Evolutionary conservation across 176 grass and related monocot genomes (phyloP).

Genomic region (Bonia amplexicaulis): DNA sequence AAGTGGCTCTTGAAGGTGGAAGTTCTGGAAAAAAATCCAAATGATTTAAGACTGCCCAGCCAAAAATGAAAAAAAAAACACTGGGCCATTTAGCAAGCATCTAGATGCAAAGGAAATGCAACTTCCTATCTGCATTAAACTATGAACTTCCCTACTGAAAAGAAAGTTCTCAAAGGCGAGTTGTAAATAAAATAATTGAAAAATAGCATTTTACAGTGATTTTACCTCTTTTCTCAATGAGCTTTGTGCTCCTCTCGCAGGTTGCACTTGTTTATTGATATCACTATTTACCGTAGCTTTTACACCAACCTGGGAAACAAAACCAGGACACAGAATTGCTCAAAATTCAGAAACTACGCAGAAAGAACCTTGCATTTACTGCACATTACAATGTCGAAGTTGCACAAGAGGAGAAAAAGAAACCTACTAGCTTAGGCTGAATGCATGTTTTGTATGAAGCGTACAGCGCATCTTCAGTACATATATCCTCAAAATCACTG

Average conservation of each 20-base stretch:
- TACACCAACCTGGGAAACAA: conserved; percentile 51
- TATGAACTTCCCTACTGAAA: neutral
- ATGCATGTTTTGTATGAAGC: conserved; percentile 37
- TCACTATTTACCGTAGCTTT: conserved; percentile 34
- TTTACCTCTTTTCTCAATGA: conserved; percentile 85
- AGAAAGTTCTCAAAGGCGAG: neutral
- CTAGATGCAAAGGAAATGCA: neutral
- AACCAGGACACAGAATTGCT: conserved; percentile 15
- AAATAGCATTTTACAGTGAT: neutral
- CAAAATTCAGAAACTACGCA: neutral
- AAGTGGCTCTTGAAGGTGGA: neutral
- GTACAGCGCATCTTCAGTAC: conserved; percentile 25
- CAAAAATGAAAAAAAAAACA: neutral
- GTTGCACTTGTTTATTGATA: conserved; percentile 32
- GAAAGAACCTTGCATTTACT: neutral
- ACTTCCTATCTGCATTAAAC: neutral
- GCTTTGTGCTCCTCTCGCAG: conserved; percentile 41
- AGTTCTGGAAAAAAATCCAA: neutral
- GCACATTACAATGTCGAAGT: neutral
- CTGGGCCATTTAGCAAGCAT: neutral
- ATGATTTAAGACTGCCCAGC: neutral
- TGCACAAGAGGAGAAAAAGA: neutral
- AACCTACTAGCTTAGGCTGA: conserved; percentile 46
- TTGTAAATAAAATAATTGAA: neutral
- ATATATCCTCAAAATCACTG: conserved; percentile 63